Evolutionary conservation across 2,329 filamentous ascomycete species (phyloP).

Genomic region (Colletotrichum brevisporum): DNA sequence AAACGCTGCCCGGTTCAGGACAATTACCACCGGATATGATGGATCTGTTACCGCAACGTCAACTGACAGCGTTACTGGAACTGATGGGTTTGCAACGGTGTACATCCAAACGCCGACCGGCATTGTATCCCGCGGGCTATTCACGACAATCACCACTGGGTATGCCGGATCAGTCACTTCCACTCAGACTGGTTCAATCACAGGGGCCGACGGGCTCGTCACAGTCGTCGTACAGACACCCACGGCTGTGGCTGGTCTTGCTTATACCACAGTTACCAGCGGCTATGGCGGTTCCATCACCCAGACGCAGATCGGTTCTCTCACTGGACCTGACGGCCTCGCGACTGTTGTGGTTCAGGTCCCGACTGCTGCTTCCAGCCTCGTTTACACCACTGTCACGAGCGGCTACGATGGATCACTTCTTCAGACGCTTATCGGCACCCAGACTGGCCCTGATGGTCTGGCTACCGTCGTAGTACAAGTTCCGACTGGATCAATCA

Average conservation of each 20-base stretch:
- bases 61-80: not conserved
- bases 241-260: not conserved
- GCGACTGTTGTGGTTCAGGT: conserved; percentile 26
- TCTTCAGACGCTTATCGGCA: conserved; percentile 19
- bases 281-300: not conserved
- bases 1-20: not conserved
- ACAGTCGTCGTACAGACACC: conserved; percentile 12
- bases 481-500: conserved; percentile 15
- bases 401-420: conserved; percentile 8
- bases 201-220: not conserved
- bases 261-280: not conserved
- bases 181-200: not conserved
- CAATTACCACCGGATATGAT: not conserved
- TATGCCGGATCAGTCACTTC: conserved; percentile 10
- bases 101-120: not conserved
- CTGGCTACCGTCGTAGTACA: conserved; percentile 25
- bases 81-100: not conserved
- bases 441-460: conserved; percentile 4
- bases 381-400: conserved; percentile 3
- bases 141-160: conserved; percentile 9
- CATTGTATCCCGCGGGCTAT: not conserved
- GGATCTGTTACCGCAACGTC: not conserved
- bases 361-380: not conserved
- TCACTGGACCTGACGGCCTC: conserved; percentile 18
- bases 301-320: conserved; percentile 4